Conservation (phyloP, 192 early-diverging fungal species). For the Thamnidium elegans region DNA sequence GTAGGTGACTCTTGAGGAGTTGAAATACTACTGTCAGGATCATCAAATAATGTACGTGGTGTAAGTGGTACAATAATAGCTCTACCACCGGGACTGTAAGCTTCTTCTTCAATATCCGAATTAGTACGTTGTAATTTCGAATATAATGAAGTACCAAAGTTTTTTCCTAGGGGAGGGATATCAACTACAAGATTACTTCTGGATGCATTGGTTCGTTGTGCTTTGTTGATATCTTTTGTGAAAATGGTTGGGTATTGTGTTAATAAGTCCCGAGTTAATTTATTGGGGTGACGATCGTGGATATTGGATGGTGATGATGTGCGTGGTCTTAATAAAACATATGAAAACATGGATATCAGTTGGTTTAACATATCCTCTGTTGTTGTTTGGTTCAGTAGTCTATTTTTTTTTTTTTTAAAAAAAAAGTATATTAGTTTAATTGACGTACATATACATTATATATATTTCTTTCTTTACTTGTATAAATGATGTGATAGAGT, state of each 20-base stretch:
- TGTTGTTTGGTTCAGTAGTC: conserved; percentile 6
- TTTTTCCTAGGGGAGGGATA: background rate
- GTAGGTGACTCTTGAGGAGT: background rate
- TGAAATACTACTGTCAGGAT: background rate
- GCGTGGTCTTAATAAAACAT: conserved; percentile 43
- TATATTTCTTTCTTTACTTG: background rate
- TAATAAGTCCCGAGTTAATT: conserved; percentile 45
- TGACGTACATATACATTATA: background rate
- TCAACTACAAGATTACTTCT: background rate
- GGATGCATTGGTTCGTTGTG: background rate
- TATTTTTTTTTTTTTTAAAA: background rate
- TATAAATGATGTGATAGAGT: conserved; percentile 34
- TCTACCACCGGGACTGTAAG: background rate
- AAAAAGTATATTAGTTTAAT: background rate
- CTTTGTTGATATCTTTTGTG: conserved; percentile 11
- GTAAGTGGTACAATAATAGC: background rate
- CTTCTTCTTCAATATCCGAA: background rate
- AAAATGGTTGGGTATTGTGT: conserved; percentile 42
- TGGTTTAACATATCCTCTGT: conserved; percentile 31
- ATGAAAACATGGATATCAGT: conserved; percentile 40
- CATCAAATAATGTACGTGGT: conserved; percentile 2
- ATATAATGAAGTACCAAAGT: too few relatives aligned
- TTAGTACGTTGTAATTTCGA: background rate
- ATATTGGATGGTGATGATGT: conserved; percentile 39
- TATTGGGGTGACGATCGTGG: conserved; percentile 45